Base-by-base conservation (phyloP, 352 stramenopile genomes). In the Phytophthora palmivora region DNA sequence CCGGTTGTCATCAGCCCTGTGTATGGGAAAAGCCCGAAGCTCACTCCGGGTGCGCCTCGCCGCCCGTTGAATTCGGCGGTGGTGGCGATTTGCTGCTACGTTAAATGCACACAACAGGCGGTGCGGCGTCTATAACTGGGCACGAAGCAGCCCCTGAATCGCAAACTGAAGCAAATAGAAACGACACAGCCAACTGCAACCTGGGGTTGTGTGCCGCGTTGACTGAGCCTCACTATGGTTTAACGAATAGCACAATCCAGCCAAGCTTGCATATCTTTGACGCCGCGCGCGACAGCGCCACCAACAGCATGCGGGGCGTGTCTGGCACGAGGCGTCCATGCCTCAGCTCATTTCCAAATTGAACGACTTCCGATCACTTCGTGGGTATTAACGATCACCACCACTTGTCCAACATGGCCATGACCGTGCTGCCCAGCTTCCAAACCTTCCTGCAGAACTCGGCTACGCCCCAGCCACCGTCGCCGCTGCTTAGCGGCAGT, bases 381-480 rank as follows among this genome's bases (percentile, higher is more conserved):
- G 42, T 53, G 41, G 50, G 26, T n/a, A 42, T 37, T 28, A 28
- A 18, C 22, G 24, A 39, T 32, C 14, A 36, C 37, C 39, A 28
- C 37, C 47, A 22, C 28, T 34, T 37, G 21, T 39, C 28, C 51
- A 56, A 41, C 56, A 76, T 83, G 73, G 58, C 70, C 57, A 72
- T 82, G 71, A 80, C 72, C 16, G 48, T 83, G 21, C 59, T 88
- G 30, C 79, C 79, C 21, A 84, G 72, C 53, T 88, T 88, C 64
- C 74, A 88, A 56, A 70, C 68, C 18, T 88, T 88, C 64, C 51
- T 88, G 32, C 65, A 76, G 54, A 81, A 66, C 42, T 68, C 79
- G 18, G 59, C 61, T 24, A 66, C 66, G 26, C 47, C 37, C 26
- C 72, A 54, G 63, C 74, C 30, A 47, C 73, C 51, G 44, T 65